A percentile compares a stretch with the other conserved stretches of the same genome.
phyloP scores from a whole-genome alignment of 129 eudicot genomes.

The Tanacetum coccineum region DNA sequence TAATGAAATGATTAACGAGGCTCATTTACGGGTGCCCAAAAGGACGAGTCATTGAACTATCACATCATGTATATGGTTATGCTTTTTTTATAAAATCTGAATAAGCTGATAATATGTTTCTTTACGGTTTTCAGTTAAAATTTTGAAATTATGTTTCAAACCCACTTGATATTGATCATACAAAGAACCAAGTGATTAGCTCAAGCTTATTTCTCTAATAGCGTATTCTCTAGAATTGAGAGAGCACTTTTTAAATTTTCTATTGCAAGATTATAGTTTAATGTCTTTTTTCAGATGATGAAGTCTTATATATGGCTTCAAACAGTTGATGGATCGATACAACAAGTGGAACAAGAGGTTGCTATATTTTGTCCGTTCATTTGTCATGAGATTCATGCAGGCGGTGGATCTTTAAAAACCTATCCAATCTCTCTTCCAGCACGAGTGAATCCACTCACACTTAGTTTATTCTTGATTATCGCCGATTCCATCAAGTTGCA shows the following conservation, averaged over 20 bases:
- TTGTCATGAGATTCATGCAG: constrained; percentile 74
- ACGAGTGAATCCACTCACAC: constrained; percentile 64
- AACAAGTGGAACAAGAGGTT: constrained; percentile 85
- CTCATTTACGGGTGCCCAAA: no score
- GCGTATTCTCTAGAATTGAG: no score
- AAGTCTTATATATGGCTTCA: constrained; percentile 88
- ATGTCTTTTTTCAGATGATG: constrained; percentile 48
- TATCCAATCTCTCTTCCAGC: constrained; percentile 81
- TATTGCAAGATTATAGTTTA: background rate
- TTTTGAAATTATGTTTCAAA: no score
- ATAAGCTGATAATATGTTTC: no score
- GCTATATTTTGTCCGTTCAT: constrained; percentile 81
- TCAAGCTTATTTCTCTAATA: no score
- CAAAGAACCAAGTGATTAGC: no score
- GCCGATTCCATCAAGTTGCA: constrained; percentile 82
- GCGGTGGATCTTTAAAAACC: constrained; percentile 73
- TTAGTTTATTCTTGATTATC: constrained; percentile 82
- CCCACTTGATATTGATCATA: no score
- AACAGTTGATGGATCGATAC: constrained; percentile 78
- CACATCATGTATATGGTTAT: no score
- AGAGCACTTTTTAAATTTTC: background rate
- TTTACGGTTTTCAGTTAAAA: no score
- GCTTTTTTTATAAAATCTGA: no score
- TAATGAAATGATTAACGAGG: no score
- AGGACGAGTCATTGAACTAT: no score